Percentiles rank a stretch among this genome's conserved stretches.
Conservation (phyloP, 2,329 filamentous ascomycete species). For the Bretziella fagacearum region DNA sequence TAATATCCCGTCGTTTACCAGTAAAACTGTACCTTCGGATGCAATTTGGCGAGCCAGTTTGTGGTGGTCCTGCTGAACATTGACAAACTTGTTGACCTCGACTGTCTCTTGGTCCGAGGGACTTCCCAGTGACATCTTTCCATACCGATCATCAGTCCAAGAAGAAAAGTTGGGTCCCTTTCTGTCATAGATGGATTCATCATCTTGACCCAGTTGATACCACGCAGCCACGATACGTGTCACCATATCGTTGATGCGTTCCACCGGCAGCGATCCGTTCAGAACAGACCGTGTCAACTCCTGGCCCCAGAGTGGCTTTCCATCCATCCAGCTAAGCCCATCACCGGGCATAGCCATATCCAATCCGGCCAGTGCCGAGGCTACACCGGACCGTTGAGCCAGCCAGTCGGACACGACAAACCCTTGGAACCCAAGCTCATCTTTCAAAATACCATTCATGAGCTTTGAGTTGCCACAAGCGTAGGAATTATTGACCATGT, state of each 20-base stretch:
- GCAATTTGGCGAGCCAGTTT: conserved; percentile 35
- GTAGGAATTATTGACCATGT: conserved; percentile 51
- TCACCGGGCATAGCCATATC: conserved; percentile 59
- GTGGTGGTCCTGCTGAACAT: conserved; percentile 39
- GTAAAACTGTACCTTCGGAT: conserved; percentile 38
- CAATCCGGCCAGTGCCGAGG: conserved; percentile 42
- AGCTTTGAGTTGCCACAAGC: conserved; percentile 51
- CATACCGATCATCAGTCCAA: conserved; percentile 44
- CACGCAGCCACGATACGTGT: conserved; percentile 74
- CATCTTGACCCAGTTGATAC: conserved; percentile 71
- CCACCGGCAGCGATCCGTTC: conserved; percentile 66
- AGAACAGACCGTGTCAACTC: conserved; percentile 63
- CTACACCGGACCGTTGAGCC: conserved; percentile 42
- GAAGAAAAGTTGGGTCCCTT: conserved; percentile 65
- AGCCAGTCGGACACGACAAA: conserved; percentile 56
- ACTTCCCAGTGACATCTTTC: conserved; percentile 37
- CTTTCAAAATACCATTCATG: conserved; percentile 53
- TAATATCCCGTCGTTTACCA: conserved; percentile 45
- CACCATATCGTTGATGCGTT: conserved; percentile 74
- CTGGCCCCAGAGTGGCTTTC: conserved; percentile 61
- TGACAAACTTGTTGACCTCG: conserved; percentile 51
- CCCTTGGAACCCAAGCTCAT: conserved; percentile 57
- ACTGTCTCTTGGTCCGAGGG: conserved; percentile 22
- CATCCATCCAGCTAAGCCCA: conserved; percentile 47
- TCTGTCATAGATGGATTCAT: conserved; percentile 49